Conservation (phyloP, 2,329 filamentous ascomycete genomes). For the Neonectria faginata region DNA sequence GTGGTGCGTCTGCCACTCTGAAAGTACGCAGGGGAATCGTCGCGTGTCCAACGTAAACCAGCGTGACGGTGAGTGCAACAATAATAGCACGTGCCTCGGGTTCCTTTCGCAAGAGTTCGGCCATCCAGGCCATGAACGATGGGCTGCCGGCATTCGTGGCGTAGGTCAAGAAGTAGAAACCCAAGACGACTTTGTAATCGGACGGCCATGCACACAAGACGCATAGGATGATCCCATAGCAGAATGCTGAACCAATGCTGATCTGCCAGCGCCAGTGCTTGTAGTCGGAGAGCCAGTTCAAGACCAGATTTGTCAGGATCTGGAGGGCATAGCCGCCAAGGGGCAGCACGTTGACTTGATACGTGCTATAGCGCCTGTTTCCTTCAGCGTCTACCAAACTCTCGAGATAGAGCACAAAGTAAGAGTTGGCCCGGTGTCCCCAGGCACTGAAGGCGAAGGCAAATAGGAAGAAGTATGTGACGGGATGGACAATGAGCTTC, state of each 20-base stretch:
- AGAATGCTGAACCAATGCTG: conserved; percentile 45
- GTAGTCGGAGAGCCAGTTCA: conserved; percentile 53
- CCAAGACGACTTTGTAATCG: conserved; percentile 48
- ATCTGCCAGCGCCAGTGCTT: conserved; percentile 56
- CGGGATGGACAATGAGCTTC: conserved; percentile 45
- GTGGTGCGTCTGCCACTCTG: conserved; percentile 50
- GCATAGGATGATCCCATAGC: conserved; percentile 47
- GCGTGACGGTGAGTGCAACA: conserved; percentile 52
- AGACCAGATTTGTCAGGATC: conserved; percentile 50
- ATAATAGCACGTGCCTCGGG: conserved; percentile 52
- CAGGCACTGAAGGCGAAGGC: conserved; percentile 48
- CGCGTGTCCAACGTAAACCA: conserved; percentile 54
- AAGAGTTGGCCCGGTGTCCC: conserved; percentile 48
- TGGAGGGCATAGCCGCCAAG: conserved; percentile 49
- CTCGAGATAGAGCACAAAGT: conserved; percentile 50
- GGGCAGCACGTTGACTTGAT: conserved; percentile 49
- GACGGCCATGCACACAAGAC: conserved; percentile 52
- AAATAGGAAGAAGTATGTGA: conserved; percentile 49
- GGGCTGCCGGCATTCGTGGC: conserved; percentile 50
- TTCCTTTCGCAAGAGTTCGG: conserved; percentile 50
- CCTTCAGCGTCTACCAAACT: conserved; percentile 45
- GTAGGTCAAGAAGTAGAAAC: conserved; percentile 53
- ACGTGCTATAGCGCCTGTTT: conserved; percentile 45
- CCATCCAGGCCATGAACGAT: conserved; percentile 53
- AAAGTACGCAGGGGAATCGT: conserved; percentile 54